phyloP scores from a whole-genome alignment of 2,329 filamentous ascomycete species.

The Colletotrichum sp. region DNA sequence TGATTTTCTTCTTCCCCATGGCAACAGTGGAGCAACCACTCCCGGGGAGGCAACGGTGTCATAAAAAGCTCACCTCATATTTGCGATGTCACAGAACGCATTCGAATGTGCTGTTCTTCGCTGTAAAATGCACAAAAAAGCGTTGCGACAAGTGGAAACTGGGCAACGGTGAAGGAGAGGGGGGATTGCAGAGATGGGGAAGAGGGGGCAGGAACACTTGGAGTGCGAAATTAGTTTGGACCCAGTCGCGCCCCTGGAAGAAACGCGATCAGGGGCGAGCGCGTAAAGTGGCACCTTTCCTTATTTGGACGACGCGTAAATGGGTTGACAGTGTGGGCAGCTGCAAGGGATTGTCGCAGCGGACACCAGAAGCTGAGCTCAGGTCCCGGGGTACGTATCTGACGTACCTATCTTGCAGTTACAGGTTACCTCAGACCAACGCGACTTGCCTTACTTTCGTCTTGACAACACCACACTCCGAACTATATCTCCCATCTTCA shows the following conservation, averaged over 20 bases:
- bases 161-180: background rate
- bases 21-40: background rate
- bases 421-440: background rate
- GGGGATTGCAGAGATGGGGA: background rate
- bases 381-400: slow-evolving; percentile 5
- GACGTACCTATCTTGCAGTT: background rate
- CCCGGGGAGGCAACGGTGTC: background rate
- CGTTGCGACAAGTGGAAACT: background rate
- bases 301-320: slow-evolving; percentile 28
- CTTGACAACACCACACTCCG: background rate
- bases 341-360: background rate
- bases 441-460: background rate
- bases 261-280: slow-evolving; percentile 25
- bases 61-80: slow-evolving; percentile 35
- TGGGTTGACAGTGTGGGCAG: slow-evolving; percentile 15
- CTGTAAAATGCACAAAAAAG: background rate
- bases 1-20: background rate
- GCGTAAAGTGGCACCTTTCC: slow-evolving; percentile 52
- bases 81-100: background rate
- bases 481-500: background rate
- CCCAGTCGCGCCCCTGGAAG: slow-evolving; percentile 13
- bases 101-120: background rate
- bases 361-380: background rate
- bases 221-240: slow-evolving; percentile 17
- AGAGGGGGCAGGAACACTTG: background rate